Conservation (phyloP, 345 rosid genomes). For the Moricandia arvensis region DNA sequence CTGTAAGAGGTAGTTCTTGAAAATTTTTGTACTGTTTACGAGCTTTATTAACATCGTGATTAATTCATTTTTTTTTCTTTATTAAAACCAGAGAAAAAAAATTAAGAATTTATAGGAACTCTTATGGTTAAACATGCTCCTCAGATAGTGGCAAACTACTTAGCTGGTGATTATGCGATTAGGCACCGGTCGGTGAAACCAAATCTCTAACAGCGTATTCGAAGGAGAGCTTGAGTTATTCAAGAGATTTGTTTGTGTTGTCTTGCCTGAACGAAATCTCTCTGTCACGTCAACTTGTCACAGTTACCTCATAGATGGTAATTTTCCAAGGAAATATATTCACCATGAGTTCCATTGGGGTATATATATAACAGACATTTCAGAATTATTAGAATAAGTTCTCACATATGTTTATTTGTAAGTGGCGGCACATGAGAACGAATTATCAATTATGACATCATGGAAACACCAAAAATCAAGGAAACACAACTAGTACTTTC, state of each 20-base stretch:
- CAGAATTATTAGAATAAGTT: neutral
- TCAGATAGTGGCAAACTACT: neutral
- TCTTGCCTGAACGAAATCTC: no score
- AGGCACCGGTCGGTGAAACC: neutral
- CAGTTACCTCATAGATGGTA: neutral
- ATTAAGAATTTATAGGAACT: no score
- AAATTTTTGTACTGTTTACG: no score
- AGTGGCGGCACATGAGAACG: constrained; percentile 21
- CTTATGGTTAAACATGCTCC: no score
- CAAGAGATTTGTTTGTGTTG: neutral
- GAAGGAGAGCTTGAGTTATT: neutral
- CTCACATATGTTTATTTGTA: constrained; percentile 3
- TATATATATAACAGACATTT: constrained; percentile 4
- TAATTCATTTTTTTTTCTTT: no score
- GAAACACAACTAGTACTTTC: neutral
- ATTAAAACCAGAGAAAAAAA: no score
- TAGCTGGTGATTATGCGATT: neutral
- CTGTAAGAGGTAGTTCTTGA: no score
- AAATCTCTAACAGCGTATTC: neutral
- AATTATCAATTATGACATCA: constrained; percentile 6
- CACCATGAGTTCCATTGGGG: neutral
- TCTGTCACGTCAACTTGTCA: neutral
- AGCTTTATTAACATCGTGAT: no score
- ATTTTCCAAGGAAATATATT: neutral
- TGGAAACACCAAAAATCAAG: constrained; percentile 5